Evolutionary conservation across 2,329 filamentous ascomycete species (phyloP).

Genomic region (Aspergillus brunneoviolaceus): DNA sequence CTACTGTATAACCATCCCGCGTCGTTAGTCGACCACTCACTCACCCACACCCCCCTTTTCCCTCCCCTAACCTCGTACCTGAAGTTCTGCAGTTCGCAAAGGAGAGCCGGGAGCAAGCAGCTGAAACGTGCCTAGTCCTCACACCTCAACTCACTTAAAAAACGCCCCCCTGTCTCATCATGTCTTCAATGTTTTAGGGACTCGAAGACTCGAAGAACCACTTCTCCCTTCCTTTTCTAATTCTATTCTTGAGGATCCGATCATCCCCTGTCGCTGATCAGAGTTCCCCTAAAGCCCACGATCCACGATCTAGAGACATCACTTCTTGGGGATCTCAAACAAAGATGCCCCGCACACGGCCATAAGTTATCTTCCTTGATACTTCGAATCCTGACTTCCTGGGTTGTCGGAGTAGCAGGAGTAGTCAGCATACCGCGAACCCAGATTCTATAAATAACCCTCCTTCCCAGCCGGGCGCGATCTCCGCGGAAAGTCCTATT

Average conservation of each 20-base stretch:
- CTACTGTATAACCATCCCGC: not conserved
- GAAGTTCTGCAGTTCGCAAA: not conserved
- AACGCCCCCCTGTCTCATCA: constrained; percentile 3
- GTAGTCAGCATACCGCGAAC: not conserved
- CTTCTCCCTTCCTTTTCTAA: not conserved
- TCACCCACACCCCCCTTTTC: not conserved
- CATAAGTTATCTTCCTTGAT: not conserved
- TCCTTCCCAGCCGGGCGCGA: not conserved
- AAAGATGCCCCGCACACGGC: not conserved
- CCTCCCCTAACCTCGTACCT: constrained; percentile 8
- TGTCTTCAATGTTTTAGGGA: not conserved
- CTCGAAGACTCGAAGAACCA: too few relatives aligned
- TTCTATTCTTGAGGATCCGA: not conserved
- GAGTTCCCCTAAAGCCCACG: not conserved
- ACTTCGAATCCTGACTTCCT: too few relatives aligned
- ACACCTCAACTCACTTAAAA: not conserved
- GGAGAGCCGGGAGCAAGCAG: not conserved
- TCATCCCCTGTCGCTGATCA: not conserved
- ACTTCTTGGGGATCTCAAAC: not conserved
- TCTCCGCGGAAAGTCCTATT: not conserved
- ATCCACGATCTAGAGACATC: not conserved
- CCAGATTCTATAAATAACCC: not conserved
- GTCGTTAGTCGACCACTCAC: not conserved
- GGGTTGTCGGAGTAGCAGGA: not conserved
- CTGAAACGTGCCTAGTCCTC: constrained; percentile 8